Conservation (phyloP, 129 eudicot species). For the Artemisia argyi region DNA sequence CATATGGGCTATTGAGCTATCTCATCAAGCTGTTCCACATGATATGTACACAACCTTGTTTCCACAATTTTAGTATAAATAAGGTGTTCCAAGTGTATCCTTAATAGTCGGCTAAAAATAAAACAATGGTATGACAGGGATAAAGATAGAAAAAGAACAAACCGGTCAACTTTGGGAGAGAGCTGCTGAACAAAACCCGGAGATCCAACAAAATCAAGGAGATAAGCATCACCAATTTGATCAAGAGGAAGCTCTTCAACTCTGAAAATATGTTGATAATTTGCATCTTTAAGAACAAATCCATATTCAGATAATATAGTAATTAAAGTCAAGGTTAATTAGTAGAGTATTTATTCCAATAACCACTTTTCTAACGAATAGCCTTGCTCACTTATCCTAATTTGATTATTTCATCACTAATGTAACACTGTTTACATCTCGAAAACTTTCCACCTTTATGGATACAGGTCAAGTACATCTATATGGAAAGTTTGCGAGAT, state of each 20-base stretch:
- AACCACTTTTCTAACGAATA: not conserved
- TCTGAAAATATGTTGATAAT: constrained; percentile 36
- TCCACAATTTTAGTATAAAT: not conserved
- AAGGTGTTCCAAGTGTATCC: too few species aligned
- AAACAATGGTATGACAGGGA: too few species aligned
- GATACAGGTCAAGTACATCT: too few species aligned
- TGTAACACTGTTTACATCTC: too few species aligned
- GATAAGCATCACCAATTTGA: constrained; percentile 67
- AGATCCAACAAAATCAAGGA: constrained; percentile 92
- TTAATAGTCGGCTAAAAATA: not conserved
- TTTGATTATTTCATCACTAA: not conserved
- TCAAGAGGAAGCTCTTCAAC: constrained; percentile 75
- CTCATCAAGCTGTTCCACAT: not conserved
- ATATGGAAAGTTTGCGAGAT: too few species aligned
- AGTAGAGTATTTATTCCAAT: not conserved
- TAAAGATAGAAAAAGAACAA: too few species aligned
- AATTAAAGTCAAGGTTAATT: not conserved
- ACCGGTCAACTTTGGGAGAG: constrained; percentile 62
- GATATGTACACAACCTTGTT: not conserved
- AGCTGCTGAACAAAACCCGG: constrained; percentile 69
- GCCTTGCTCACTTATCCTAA: not conserved
- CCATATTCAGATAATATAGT: not conserved
- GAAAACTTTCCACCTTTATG: too few species aligned
- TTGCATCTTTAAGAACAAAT: not conserved
- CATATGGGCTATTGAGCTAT: not conserved